Conservation (phyloP, 208 protist genomes). For the Crithidia sp. region DNA sequence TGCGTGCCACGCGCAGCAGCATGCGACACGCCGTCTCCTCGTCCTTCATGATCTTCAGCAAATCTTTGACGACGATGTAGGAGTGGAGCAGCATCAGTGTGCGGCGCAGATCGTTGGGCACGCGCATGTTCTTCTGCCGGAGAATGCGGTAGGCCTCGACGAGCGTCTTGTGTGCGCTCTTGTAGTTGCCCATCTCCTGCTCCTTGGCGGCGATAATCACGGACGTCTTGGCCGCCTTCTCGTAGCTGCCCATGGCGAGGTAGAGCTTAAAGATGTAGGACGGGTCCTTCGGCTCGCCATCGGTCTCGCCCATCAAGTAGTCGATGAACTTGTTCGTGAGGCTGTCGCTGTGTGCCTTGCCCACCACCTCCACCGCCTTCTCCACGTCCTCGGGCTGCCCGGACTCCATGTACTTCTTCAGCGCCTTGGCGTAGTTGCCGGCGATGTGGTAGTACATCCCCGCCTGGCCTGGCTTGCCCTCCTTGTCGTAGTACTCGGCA, state of each 20-base stretch:
- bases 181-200: conserved; percentile 95
- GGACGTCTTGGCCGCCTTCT: conserved; percentile 95
- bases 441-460: conserved; percentile 94
- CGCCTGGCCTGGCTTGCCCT: conserved; percentile 77
- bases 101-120: conserved; percentile 91
- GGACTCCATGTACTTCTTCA: conserved; percentile 92
- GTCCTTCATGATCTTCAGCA: conserved; percentile 91
- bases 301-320: conserved; percentile 96
- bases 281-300: conserved; percentile 96
- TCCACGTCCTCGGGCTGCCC: conserved; percentile 90
- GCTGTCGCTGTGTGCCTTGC: conserved; percentile 90
- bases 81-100: conserved; percentile 96
- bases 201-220: conserved; percentile 96
- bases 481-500: conserved; percentile 94
- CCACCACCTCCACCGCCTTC: conserved; percentile 94
- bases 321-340: conserved; percentile 96
- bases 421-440: conserved; percentile 87
- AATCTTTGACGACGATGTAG: conserved; percentile 96
- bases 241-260: conserved; percentile 96
- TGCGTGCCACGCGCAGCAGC: conserved; percentile 95
- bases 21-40: conserved; percentile 93
- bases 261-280: conserved; percentile 98
- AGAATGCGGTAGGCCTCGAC: conserved; percentile 94
- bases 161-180: conserved; percentile 93
- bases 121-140: conserved; percentile 77